Percentiles rank a stretch among this genome's conserved stretches.
Conservation (phyloP, 169 alveolate species). For the Cryptosporidium xiaoi region DNA sequence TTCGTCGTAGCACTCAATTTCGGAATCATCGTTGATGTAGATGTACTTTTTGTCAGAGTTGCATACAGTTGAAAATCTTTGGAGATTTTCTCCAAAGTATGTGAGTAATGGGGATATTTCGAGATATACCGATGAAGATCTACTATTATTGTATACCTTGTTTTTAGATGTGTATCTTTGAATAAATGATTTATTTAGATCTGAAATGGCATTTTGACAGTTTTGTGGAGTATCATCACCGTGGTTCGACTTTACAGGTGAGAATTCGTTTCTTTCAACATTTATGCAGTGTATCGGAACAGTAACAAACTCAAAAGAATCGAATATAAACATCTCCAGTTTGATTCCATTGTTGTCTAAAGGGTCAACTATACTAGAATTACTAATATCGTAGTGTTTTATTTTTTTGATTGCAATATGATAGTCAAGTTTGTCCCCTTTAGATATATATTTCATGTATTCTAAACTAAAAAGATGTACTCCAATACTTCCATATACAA, state of each 20-base stretch:
- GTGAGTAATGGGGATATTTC: constrained; percentile 77
- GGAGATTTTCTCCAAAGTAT: constrained; percentile 74
- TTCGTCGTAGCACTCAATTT: neutral
- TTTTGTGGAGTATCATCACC: constrained; percentile 83
- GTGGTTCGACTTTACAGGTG: constrained; percentile 85
- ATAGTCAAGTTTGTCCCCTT: constrained; percentile 45
- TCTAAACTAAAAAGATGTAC: constrained; percentile 77
- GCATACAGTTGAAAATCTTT: neutral
- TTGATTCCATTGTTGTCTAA: constrained; percentile 79
- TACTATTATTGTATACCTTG: neutral
- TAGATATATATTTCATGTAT: constrained; percentile 60
- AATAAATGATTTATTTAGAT: constrained; percentile 6
- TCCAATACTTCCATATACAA: constrained; percentile 79
- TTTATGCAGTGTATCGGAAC: constrained; percentile 72
- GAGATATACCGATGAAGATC: neutral
- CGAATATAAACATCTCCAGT: constrained; percentile 83
- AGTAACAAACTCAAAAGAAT: constrained; percentile 76
- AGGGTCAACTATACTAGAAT: constrained; percentile 49
- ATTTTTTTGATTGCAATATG: constrained; percentile 83
- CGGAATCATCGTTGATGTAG: constrained; percentile 1
- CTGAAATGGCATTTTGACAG: constrained; percentile 34
- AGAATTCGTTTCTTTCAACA: constrained; percentile 81
- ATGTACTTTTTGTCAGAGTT: neutral
- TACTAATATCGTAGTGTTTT: constrained; percentile 34
- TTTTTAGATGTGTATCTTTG: neutral